Evolutionary conservation across 148 eudicot species (phyloP).

Genomic region (Dianthus caryophyllus): DNA sequence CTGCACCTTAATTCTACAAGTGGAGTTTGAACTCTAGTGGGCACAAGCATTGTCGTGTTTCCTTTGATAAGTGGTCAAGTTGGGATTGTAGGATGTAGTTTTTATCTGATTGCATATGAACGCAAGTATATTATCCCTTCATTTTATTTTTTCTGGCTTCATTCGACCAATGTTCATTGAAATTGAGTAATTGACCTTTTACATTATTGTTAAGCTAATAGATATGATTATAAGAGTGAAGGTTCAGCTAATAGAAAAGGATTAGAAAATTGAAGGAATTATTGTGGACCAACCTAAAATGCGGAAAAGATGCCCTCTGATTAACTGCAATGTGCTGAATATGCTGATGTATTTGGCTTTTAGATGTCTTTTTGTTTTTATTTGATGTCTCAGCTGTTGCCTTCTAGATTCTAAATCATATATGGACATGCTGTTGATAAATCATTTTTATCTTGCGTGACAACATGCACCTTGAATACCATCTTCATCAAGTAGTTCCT

Average conservation of each 20-base stretch:
- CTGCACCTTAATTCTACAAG: background rate
- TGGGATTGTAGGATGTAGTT: background rate
- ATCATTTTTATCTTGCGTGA: background rate
- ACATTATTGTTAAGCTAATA: background rate
- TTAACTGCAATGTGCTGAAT: background rate
- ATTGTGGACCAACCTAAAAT: background rate
- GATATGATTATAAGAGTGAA: background rate
- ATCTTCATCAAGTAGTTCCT: conserved; percentile 2
- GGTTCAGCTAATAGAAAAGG: too few relatives aligned
- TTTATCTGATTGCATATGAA: background rate
- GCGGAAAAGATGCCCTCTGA: background rate
- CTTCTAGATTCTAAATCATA: background rate
- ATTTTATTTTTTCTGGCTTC: background rate
- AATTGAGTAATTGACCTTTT: background rate
- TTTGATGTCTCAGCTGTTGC: background rate
- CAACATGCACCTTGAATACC: background rate
- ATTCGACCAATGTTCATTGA: background rate
- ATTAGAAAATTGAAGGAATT: too few relatives aligned
- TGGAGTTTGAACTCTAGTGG: background rate
- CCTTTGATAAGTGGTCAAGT: background rate
- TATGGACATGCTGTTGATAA: background rate
- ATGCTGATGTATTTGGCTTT: background rate
- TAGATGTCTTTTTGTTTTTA: background rate
- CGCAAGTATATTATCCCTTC: background rate
- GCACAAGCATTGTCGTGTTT: background rate